Evolutionary conservation across 768 basidiomycete species (phyloP).

Genomic region (Termitomyces sp.): DNA sequence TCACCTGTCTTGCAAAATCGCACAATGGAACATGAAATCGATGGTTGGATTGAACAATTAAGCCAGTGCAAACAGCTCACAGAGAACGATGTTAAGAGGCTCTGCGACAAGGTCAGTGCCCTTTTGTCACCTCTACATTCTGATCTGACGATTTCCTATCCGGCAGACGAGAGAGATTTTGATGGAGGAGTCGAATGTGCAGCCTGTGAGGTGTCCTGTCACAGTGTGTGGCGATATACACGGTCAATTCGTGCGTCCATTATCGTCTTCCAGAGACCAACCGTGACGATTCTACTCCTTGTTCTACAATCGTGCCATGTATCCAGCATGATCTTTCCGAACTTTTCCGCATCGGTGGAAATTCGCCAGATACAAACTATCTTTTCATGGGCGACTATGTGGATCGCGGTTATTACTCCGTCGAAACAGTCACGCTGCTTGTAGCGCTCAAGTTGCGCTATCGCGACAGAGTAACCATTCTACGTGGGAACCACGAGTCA

Average conservation of each 20-base stretch:
- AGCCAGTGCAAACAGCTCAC: conserved; percentile 96
- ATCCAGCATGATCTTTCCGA: conserved; percentile 97
- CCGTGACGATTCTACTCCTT: conserved; percentile 10
- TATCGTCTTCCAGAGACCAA: conserved; percentile 13
- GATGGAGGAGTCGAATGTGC: conserved; percentile 99
- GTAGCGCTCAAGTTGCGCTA: conserved; percentile 97
- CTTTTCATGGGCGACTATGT: conserved; percentile 99
- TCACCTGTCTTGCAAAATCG: conserved; percentile 23
- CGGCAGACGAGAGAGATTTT: conserved; percentile 91
- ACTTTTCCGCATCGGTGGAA: conserved; percentile 97
- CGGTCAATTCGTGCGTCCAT: conserved; percentile 91
- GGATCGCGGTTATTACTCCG: conserved; percentile 98
- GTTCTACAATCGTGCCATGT: conserved; percentile 6
- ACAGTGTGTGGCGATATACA: conserved; percentile 99
- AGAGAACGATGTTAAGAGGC: conserved; percentile 92
- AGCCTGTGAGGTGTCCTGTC: conserved; percentile 97
- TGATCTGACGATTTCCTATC: conserved; percentile 17
- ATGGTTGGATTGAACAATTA: conserved; percentile 95
- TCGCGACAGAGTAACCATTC: conserved; percentile 95
- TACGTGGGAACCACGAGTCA: conserved; percentile 98
- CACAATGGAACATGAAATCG: conserved; percentile 73
- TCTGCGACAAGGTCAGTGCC: conserved; percentile 90
- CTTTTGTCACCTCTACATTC: conserved; percentile 10
- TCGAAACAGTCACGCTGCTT: conserved; percentile 96
- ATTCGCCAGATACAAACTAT: conserved; percentile 98